Evolutionary conservation across 371 early-diverging fungal genomes (phyloP).

Genomic region (Basidiobolus meristosporus): DNA sequence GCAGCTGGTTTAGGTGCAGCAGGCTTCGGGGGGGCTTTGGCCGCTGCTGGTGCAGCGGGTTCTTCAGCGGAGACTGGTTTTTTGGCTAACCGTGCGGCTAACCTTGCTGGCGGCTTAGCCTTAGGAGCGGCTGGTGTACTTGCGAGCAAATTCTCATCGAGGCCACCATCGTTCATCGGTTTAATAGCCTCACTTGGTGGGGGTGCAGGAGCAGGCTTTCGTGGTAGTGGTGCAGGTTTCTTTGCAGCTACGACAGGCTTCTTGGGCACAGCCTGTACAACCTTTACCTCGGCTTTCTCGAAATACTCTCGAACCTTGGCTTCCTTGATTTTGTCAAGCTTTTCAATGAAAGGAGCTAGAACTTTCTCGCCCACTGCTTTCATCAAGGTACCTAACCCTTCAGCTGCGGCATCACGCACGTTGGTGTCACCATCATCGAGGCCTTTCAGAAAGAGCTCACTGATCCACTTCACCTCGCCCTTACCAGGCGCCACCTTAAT

Average conservation of each 20-base stretch:
- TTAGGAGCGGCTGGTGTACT: conserved; percentile 2
- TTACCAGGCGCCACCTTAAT: conserved; percentile 49
- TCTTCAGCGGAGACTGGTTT: conserved; percentile 2
- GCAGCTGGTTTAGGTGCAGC: conserved; percentile 45
- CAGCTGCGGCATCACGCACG: conserved; percentile 74
- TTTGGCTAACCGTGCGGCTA: conserved; percentile 6
- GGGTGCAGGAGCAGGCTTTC: conserved; percentile 13
- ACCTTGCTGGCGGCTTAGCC: conserved; percentile 1
- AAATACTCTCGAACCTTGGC: conserved; percentile 71
- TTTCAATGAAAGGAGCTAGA: conserved; percentile 49
- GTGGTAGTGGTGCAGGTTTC: conserved; percentile 13
- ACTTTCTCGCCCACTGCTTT: conserved; percentile 66
- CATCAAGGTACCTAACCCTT: conserved; percentile 79
- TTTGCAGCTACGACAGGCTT: conserved; percentile 10
- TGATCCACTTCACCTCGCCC: conserved; percentile 50
- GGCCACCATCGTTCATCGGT: conserved; percentile 3
- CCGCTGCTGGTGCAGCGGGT: conserved; percentile 3
- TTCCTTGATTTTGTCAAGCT: conserved; percentile 69
- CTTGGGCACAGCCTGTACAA: conserved; percentile 15
- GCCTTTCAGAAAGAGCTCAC: conserved; percentile 49
- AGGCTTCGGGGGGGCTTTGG: conserved; percentile 12
- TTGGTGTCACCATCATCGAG: conserved; percentile 72
- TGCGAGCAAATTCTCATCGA: neutral
- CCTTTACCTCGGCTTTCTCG: conserved; percentile 64
- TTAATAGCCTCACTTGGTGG: conserved; percentile 5